phyloP scores from a whole-genome alignment of 2,329 filamentous ascomycete species.

The Nothophaeocryptopus gaeumannii region DNA sequence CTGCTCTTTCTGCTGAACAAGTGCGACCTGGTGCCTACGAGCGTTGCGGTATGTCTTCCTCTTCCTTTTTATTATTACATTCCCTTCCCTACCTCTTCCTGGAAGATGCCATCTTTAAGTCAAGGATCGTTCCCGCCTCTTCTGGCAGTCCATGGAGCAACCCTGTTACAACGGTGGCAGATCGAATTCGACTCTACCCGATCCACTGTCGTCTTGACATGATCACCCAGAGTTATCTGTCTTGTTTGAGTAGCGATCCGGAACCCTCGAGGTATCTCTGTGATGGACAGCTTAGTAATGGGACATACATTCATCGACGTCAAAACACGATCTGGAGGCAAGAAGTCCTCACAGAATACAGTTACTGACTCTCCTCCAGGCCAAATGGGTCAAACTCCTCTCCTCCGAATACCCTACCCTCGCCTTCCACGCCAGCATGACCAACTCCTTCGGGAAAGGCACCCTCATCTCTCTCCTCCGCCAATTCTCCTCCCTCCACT shows the following conservation, averaged over 20 bases:
- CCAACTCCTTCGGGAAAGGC: conserved; percentile 94
- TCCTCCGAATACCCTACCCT: conserved; percentile 91
- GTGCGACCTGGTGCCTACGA: conserved; percentile 87
- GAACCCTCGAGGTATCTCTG: conserved; percentile 59
- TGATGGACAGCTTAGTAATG: conserved; percentile 98
- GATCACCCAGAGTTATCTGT: conserved; percentile 67
- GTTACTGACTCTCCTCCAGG: conserved; percentile 54
- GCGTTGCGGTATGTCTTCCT: conserved; percentile 78
- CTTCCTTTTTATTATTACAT: conserved; percentile 37
- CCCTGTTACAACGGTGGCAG: conserved; percentile 99
- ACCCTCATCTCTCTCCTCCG: conserved; percentile 86
- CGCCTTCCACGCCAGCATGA: conserved; percentile 91
- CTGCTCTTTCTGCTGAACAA: conserved; percentile 87
- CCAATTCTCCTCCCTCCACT: conserved; percentile 88
- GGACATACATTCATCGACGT: conserved; percentile 70
- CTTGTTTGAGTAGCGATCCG: conserved; percentile 97
- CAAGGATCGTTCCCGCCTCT: conserved; percentile 69
- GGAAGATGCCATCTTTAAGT: conserved; percentile 76
- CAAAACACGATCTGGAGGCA: background rate
- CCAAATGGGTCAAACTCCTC: conserved; percentile 83
- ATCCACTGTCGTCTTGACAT: conserved; percentile 84
- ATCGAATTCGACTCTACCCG: conserved; percentile 70
- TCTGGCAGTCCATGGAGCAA: conserved; percentile 66
- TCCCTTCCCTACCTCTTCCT: conserved; percentile 12
- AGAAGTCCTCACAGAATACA: background rate